A percentile compares a stretch with the other conserved stretches of the same genome.
Evolutionary conservation across 768 basidiomycete genomes (phyloP).

Genomic region (Phanerochaete carnosa): DNA sequence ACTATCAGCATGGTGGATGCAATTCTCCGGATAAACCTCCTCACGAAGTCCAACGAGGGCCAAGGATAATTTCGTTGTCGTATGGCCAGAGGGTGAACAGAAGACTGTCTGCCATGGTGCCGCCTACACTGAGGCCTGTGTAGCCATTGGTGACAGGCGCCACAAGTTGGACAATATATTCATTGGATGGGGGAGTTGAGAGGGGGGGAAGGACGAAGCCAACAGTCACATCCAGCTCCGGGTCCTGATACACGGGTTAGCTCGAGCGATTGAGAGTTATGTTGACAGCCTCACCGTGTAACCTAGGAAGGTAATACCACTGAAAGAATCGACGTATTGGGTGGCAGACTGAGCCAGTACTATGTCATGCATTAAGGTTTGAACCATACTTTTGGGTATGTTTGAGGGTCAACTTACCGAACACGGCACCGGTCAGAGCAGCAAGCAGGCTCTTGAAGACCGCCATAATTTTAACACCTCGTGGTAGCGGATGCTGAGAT

Average conservation of each 20-base stretch:
- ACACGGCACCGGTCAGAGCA: constrained; percentile 1
- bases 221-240: constrained; percentile 20
- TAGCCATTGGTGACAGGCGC: constrained; percentile 24
- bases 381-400: background rate
- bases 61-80: constrained; percentile 21
- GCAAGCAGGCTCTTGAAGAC: background rate
- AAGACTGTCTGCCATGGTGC: constrained; percentile 26
- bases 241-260: constrained; percentile 12
- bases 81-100: constrained; percentile 27
- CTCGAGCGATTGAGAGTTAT: background rate
- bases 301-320: constrained; percentile 21
- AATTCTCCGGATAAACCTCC: background rate
- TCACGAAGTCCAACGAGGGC: constrained; percentile 25
- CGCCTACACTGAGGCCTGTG: constrained; percentile 26
- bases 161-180: constrained; percentile 25
- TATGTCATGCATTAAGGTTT: background rate
- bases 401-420: constrained; percentile 8
- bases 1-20: background rate
- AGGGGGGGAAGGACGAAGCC: constrained; percentile 24
- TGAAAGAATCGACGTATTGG: constrained; percentile 20
- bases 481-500: background rate
- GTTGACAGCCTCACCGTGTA: constrained; percentile 13
- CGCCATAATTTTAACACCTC: background rate
- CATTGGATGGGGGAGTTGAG: constrained; percentile 20
- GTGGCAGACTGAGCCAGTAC: constrained; percentile 16